Evolutionary conservation across 192 early-diverging fungal genomes (phyloP), one percentile per base, ranked within the genome.

Genomic region (Mortierella antarctica): DNA sequence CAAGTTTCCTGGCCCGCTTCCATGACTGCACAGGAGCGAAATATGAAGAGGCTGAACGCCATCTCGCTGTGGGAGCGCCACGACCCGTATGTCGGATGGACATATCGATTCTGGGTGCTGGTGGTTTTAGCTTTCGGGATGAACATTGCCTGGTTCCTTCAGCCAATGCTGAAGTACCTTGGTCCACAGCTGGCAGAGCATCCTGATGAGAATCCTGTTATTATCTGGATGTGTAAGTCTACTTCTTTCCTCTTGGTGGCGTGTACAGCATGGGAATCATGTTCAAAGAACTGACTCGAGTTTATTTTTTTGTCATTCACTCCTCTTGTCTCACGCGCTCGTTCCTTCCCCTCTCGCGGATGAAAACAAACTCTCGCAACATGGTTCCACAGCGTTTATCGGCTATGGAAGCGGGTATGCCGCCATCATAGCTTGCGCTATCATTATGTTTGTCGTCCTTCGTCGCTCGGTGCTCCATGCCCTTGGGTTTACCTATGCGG

Each of bases 401-500:
- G 74, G 67, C 4, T 79, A 62, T 31, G 63, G 62, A 0, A 67
- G 45, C 39, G 74, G 76, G 13, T 79, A 79, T 51, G 76, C 76
- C 14, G 76, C 76, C 2, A 79, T 79, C 69, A 70, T 57, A 8
- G 49, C 52, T 40, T 79, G 76, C 31, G 76, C 57, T 0, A 56
- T 79, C 45, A 57, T 79, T n/a, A 52, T 79, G 1, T 39, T 79
- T 8, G 39, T 79, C 6, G 62, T 79, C 7, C 64, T 79, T 0
- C 55, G 76, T 17, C 62, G 76, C 2, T 79, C 76, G n/a, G 71
- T 79, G 76, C 57, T 79, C 40, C 68, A 71, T 14, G 76, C 76
- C 8, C 20, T 79, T 17, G 76, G 76, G 0, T 79, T 57, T 40
- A 79, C 76, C 9, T 79, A 79, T 46, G 62, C 76, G 9, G 76